phyloP scores from a whole-genome alignment of 371 early-diverging fungal genomes.

The Zychaea mexicana region DNA sequence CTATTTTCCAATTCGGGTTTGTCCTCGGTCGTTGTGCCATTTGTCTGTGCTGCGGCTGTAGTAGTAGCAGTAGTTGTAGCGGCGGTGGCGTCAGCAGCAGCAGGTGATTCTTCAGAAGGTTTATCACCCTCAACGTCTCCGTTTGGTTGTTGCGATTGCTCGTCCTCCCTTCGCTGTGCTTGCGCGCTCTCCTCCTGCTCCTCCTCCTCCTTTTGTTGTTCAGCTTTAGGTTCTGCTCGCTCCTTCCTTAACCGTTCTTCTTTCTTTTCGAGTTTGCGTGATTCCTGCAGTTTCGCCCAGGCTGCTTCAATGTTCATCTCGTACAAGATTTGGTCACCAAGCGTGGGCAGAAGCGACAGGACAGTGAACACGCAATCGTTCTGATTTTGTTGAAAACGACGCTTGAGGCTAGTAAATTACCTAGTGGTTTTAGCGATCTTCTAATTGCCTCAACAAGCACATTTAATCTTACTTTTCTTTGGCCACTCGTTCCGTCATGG shows the following conservation, averaged over 20 bases:
- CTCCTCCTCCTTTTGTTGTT: background rate
- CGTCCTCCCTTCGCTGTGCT: conserved; percentile 16
- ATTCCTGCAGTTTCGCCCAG: conserved; percentile 69
- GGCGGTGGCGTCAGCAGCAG: too few relatives aligned
- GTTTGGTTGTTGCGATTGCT: background rate
- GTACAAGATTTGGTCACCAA: conserved; percentile 75
- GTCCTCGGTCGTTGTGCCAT: conserved; percentile 7
- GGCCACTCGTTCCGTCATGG: conserved; percentile 64
- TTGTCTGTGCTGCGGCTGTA: background rate
- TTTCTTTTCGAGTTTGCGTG: conserved; percentile 41
- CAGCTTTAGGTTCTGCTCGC: conserved; percentile 13
- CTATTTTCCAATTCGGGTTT: conserved; percentile 26
- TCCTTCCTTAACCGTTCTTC: conserved; percentile 16
- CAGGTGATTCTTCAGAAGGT: too few relatives aligned
- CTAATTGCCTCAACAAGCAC: background rate
- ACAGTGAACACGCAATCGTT: conserved; percentile 88
- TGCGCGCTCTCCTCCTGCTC: background rate
- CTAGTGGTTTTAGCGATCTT: background rate
- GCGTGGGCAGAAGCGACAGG: conserved; percentile 74
- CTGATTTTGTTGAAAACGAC: conserved; percentile 93
- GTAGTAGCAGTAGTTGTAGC: conserved; percentile 5
- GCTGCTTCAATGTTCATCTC: conserved; percentile 81
- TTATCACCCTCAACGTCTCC: background rate
- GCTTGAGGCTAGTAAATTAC: conserved; percentile 59
- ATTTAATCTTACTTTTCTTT: conserved; percentile 70